phyloP scores from a whole-genome alignment of 345 rosid genomes.

The Populus nigra region DNA sequence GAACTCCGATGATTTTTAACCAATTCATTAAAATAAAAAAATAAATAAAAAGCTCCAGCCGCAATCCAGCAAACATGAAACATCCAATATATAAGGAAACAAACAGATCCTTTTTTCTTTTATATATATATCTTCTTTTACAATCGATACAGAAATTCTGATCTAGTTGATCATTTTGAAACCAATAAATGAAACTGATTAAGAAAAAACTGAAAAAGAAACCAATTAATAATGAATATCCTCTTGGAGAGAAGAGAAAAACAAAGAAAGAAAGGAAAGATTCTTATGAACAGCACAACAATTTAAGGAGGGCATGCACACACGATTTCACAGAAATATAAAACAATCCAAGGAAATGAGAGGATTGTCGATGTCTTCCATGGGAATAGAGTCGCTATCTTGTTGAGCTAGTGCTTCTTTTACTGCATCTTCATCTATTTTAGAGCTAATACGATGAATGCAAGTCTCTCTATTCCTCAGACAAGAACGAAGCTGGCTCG shows the following conservation, averaged over 20 bases:
- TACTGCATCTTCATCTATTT: constrained; percentile 44
- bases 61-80: no score
- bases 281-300: constrained; percentile 9
- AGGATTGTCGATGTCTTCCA: constrained; percentile 72
- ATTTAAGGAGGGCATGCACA: neutral
- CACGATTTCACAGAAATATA: constrained; percentile 58
- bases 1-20: no score
- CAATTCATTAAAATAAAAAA: no score
- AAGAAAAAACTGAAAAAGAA: neutral
- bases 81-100: no score
- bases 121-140: neutral
- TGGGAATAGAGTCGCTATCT: constrained; percentile 23
- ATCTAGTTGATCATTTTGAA: constrained; percentile 5
- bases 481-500: constrained; percentile 23
- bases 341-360: constrained; percentile 88
- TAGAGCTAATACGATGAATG: constrained; percentile 54
- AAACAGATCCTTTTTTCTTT: neutral
- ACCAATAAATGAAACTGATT: neutral
- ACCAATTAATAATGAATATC: no score
- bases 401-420: constrained; percentile 35
- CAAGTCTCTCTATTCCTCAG: constrained; percentile 46
- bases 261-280: neutral
- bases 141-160: neutral
- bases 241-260: neutral
- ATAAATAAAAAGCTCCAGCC: no score